A percentile compares a stretch with the other conserved stretches of the same genome.
These are phyloP conservation scores for Scenedesmus sp. DNA, from an alignment of 163 green algal genomes.

Conservation along the genomic window DNA sequence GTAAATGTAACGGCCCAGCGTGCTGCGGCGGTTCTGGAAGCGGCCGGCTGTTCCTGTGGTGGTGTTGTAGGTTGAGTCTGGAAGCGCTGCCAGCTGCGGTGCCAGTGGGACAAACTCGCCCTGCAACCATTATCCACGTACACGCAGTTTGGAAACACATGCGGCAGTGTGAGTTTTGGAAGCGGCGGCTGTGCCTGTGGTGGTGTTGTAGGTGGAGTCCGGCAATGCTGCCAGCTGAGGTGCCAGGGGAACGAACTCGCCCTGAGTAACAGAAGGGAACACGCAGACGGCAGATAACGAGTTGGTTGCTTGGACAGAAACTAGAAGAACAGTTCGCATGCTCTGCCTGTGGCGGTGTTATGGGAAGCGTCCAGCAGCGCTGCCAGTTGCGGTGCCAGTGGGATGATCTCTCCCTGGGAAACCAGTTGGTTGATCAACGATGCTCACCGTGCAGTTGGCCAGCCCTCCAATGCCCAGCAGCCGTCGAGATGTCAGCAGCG, in stretches of 20 bases:
- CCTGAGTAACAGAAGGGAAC: background rate
- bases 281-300: no score
- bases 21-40: conserved; percentile 10
- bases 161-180: background rate
- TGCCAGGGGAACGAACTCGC: background rate
- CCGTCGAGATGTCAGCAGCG: background rate
- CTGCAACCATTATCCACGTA: background rate
- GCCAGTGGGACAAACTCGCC: background rate
- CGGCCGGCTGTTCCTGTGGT: background rate
- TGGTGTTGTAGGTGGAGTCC: background rate
- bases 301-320: no score
- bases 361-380: background rate
- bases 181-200: background rate
- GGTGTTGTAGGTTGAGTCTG: background rate
- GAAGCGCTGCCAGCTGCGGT: background rate
- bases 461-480: conserved; percentile 13
- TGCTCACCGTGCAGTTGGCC: background rate
- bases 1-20: background rate
- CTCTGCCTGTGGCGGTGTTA: background rate
- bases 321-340: no score
- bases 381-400: background rate
- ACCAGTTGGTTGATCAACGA: no score
- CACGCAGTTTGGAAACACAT: no score
- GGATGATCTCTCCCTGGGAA: background rate
- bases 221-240: background rate